Base-by-base conservation (phyloP, 768 basidiomycete species). In the Mycena galericulata region DNA sequence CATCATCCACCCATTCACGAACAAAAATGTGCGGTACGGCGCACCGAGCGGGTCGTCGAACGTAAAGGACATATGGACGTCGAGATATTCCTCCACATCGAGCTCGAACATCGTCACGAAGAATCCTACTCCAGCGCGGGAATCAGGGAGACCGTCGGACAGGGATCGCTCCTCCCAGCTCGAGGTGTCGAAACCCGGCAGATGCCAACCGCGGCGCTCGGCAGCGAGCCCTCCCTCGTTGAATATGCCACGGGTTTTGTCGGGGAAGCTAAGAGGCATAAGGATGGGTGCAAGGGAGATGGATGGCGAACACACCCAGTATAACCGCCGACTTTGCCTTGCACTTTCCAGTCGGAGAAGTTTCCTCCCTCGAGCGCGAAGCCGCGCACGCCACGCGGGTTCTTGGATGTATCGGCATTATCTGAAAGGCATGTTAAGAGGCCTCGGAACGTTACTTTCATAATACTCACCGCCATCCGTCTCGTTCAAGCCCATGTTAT, bases 1-100 rank as follows among this genome's bases (percentile, higher is more conserved):
- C 87, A 93, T 93, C 88, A 91, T 90, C 94, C 94, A 96, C 10
- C 94, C 94, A 72, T 96, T 95, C 27, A 95, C 90, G 66, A 92
- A 95, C 50, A 95, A 73, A 41, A 89, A 82, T 7, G 90, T 91
- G n/a, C 93, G 86, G 72, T 94, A 95, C 24, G 92, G 84, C 69
- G 92, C 87, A 4, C 85, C 84, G 8, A 83, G 74, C 1, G 84
- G 79, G 51, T 89, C 85, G 50, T 89, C 86, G 75, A 95, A 95
- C 1, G 84, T 87, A 75, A 95, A 93, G n/a, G 90, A 91, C 73
- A 95, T 81, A 66, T 88, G 87, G 11, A 88, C 85, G 72, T 95
- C 94, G 24, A 87, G 79, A 27, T 84, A 88, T 14, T 75, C 70
- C 0, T 90, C 88, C 27, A 95, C 81, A 47, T 85, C 72, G 38